phyloP scores from a whole-genome alignment of 352 stramenopile species.

The Discostella stelligera region DNA sequence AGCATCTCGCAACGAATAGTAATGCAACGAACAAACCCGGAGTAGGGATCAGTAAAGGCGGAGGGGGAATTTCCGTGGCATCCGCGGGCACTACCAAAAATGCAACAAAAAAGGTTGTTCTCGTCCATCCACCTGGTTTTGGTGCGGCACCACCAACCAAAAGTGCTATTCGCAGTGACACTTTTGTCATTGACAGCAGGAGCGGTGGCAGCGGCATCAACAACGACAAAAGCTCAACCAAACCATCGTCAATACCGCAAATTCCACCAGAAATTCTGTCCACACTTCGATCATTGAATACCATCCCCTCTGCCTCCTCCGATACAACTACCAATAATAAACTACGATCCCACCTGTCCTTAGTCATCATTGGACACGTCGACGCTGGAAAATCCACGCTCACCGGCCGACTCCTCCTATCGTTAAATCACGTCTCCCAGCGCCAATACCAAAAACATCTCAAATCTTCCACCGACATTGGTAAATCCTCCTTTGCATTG shows the following conservation, averaged over 20 bases:
- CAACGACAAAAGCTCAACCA: constrained; percentile 19
- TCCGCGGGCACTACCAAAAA: not conserved
- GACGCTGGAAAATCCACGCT: constrained; percentile 97
- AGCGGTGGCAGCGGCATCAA: constrained; percentile 4
- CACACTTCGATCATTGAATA: constrained; percentile 24
- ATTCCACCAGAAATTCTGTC: constrained; percentile 38
- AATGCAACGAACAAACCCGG: constrained; percentile 32
- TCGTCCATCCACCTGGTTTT: constrained; percentile 26
- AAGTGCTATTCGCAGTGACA: constrained; percentile 13
- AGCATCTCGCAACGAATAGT: constrained; percentile 22
- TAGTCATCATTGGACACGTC: constrained; percentile 96
- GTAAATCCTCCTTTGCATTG: constrained; percentile 94
- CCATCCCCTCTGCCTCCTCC: not conserved
- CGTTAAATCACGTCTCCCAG: constrained; percentile 83
- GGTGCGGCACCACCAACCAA: constrained; percentile 28
- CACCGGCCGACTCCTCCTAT: constrained; percentile 92
- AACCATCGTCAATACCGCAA: constrained; percentile 21
- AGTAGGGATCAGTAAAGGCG: not conserved
- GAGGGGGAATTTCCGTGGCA: constrained; percentile 3
- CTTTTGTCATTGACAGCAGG: constrained; percentile 12
- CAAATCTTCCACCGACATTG: constrained; percentile 82
- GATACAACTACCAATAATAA: not conserved
- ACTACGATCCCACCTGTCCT: constrained; percentile 80
- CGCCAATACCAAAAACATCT: constrained; percentile 59
- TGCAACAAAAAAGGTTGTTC: constrained; percentile 6